Percentiles rank a stretch among this genome's conserved stretches.
phyloP scores from a whole-genome alignment of 108 stramenopile genomes.

The Cyclotella atomus region DNA sequence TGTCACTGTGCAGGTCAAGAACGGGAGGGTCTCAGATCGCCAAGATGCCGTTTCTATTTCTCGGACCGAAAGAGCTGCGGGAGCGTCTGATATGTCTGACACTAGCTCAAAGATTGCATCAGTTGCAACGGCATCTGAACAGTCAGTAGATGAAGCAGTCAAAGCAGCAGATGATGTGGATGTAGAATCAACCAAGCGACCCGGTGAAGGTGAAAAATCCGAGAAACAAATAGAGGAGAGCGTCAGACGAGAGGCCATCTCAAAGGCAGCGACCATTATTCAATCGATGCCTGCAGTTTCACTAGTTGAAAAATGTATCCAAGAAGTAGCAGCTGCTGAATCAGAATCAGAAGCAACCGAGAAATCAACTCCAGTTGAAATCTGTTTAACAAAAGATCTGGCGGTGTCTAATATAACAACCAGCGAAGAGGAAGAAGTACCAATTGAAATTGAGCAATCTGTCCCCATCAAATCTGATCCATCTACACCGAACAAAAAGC shows the following conservation, averaged over 20 bases:
- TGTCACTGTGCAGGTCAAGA: constrained; percentile 1
- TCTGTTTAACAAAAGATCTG: no score
- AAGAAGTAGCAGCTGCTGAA: neutral
- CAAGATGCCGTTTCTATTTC: neutral
- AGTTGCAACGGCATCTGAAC: no score
- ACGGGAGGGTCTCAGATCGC: neutral
- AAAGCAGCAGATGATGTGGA: neutral
- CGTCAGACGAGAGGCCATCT: neutral
- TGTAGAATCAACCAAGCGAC: neutral
- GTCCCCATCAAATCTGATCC: neutral
- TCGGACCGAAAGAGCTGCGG: neutral
- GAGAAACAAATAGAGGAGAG: neutral
- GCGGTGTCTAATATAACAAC: no score
- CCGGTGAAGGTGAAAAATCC: neutral
- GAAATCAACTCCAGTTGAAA: neutral
- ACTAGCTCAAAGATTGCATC: no score
- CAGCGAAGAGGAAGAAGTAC: no score
- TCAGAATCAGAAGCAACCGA: neutral
- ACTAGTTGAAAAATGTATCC: neutral
- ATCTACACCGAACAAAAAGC: neutral
- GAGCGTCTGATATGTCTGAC: neutral
- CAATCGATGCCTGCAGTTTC: constrained; percentile 3
- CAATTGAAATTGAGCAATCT: no score
- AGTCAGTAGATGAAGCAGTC: neutral
- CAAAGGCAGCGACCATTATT: neutral